Evolutionary conservation across 192 early-diverging fungal species (phyloP), one percentile per base, ranked within the genome.

Genomic region (Coemansia sp.): DNA sequence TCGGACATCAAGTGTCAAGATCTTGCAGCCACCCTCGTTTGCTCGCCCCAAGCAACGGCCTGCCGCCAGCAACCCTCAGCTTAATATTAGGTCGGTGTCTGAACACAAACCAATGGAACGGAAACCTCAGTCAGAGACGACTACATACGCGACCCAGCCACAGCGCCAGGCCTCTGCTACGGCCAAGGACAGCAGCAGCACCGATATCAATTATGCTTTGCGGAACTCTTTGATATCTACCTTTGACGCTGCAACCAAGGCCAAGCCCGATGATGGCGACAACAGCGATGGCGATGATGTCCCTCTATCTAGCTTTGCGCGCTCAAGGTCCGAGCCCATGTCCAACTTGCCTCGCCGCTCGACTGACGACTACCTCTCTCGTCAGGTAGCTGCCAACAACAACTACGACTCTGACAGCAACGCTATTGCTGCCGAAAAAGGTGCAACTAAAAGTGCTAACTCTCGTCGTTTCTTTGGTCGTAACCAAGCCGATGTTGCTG

Each of bases 271-370:
- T 21, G 67, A 48, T 6, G 68, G 9, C 59, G 58, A 55, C 57
- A 60, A 66, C 55, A 76, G 67, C 58, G 80, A 77, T 29, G 72
- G 66, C 39, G 80, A 82, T 29, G 80, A 82, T 6, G 55, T 82
- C 15, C 80, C 80, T 8, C 62, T 82, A 27, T 70, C 80, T 4
- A 38, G 68, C 14, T 74, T 82, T 42, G 68, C 41, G 15, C 74
- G 80, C 39, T 82, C 80, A 12, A 68, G 25, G 45, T 82, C 80
- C 0, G 80, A 82, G 75, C 75, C 80, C 27, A 50, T 37, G 32
- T n/a, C 38, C 44, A 53, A 32, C 38, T 32, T 44, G 21, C 62
- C 62, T 5, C 62, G 66, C 31, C 66, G 60, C 42, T 63, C 72
- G 10, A 67, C 34, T 0, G 63, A 71, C 42, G 44, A 42, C 36